Evolutionary conservation across 345 rosid species (phyloP).

Genomic region (Citrus glauca): DNA sequence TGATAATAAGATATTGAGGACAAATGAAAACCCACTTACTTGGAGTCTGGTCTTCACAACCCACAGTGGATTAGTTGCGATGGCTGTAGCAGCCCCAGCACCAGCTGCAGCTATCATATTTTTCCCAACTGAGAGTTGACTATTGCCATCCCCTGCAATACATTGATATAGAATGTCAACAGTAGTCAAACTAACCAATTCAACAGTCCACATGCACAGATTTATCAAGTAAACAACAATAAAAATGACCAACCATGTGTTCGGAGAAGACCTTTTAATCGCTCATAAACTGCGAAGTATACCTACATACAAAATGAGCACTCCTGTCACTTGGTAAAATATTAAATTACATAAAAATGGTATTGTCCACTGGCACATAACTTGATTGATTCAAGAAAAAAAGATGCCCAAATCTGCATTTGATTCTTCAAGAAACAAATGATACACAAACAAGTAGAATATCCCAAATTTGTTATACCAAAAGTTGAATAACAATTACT

Average conservation of each 20-base stretch:
- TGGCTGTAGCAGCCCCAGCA: slow-evolving; percentile 91
- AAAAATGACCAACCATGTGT: slow-evolving; percentile 60
- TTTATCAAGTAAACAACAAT: slow-evolving; percentile 9
- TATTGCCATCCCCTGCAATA: slow-evolving; percentile 39
- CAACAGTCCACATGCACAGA: neutral
- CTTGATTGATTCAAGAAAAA: neutral
- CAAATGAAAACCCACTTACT: slow-evolving; percentile 37
- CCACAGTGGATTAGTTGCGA: slow-evolving; percentile 92
- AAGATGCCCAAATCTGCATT: neutral
- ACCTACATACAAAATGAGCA: slow-evolving; percentile 53
- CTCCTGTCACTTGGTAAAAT: slow-evolving; percentile 18
- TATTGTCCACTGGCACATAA: neutral
- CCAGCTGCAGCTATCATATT: slow-evolving; percentile 93
- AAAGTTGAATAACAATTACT: neutral
- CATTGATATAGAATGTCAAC: slow-evolving; percentile 8
- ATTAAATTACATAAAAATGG: slow-evolving; percentile 8
- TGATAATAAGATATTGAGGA: neutral
- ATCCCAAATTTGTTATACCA: neutral
- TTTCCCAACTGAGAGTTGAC: slow-evolving; percentile 59
- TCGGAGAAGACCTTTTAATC: slow-evolving; percentile 60
- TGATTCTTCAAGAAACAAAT: neutral
- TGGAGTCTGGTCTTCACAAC: slow-evolving; percentile 97
- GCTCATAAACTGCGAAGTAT: slow-evolving; percentile 78
- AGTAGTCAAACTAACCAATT: neutral
- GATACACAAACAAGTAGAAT: neutral